phyloP scores from a whole-genome alignment of 495 filamentous ascomycete species.

The Tuber magnatum region DNA sequence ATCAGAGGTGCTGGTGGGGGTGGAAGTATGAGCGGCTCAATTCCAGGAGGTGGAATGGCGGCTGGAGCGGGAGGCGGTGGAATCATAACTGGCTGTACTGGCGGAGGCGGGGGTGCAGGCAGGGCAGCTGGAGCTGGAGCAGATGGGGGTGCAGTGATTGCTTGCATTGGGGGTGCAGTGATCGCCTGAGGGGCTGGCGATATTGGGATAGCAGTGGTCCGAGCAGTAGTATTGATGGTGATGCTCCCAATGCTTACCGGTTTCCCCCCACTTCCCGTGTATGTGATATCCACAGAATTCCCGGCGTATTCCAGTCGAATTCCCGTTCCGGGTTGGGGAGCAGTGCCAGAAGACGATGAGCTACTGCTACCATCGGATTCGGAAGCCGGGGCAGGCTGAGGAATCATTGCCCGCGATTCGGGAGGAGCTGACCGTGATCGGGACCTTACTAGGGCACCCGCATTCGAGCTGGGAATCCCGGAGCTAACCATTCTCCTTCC shows the following conservation, averaged over 20 bases:
- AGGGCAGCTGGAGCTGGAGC: slow-evolving; percentile 18
- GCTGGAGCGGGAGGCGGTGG: slow-evolving; percentile 28
- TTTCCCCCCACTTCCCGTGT: slow-evolving; percentile 32
- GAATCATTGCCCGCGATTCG: slow-evolving; percentile 28
- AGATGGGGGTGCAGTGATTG: slow-evolving; percentile 19
- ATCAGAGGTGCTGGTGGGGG: slow-evolving; percentile 19
- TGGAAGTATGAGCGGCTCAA: slow-evolving; percentile 34
- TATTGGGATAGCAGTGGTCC: slow-evolving; percentile 29
- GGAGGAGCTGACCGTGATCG: slow-evolving; percentile 36
- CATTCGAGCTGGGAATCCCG: slow-evolving; percentile 14
- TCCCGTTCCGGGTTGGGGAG: slow-evolving; percentile 9
- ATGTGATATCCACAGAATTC: slow-evolving; percentile 37
- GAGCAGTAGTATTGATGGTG: slow-evolving; percentile 39
- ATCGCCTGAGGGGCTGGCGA: slow-evolving; percentile 16
- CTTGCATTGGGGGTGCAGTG: slow-evolving; percentile 11
- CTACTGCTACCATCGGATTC: slow-evolving; percentile 22
- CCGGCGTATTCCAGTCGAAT: slow-evolving; percentile 39
- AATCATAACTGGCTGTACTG: slow-evolving; percentile 28
- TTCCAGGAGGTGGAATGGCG: slow-evolving; percentile 19
- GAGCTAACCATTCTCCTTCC: slow-evolving; percentile 20
- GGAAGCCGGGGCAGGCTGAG: slow-evolving; percentile 21
- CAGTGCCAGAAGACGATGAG: slow-evolving; percentile 10
- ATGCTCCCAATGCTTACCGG: slow-evolving; percentile 36
- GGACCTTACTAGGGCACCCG: slow-evolving; percentile 33
- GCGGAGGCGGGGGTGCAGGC: slow-evolving; percentile 14